These are phyloP conservation scores for Curvularia eragrostidis DNA, from an alignment of 2,329 filamentous ascomycete species.

Conservation along the genomic window DNA sequence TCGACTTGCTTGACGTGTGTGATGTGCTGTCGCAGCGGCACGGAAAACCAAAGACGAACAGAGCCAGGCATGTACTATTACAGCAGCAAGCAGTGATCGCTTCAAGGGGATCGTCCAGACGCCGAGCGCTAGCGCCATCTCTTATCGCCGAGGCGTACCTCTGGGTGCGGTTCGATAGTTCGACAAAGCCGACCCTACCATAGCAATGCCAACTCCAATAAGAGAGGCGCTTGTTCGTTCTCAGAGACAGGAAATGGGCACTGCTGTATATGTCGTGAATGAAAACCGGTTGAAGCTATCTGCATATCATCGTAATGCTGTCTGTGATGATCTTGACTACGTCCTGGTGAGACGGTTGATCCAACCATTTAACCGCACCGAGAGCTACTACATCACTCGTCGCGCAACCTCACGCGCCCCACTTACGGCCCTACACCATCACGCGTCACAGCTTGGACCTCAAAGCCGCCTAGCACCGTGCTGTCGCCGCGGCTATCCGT, in stretches of 20 bases:
- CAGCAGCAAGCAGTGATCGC: not conserved
- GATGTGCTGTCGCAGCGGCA: not conserved
- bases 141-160: conserved; percentile 35
- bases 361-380: too few relatives aligned
- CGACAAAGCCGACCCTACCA: too few relatives aligned
- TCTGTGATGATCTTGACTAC: too few relatives aligned
- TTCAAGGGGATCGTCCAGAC: not conserved
- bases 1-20: not conserved
- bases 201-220: too few relatives aligned
- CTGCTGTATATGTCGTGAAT: too few relatives aligned
- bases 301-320: too few relatives aligned
- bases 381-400: conserved; percentile 21
- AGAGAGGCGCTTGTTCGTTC: too few relatives aligned
- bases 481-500: conserved; percentile 12
- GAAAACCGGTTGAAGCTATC: too few relatives aligned
- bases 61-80: not conserved
- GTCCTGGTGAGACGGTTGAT: too few relatives aligned
- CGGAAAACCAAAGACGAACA: not conserved
- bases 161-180: too few relatives aligned
- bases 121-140: conserved; percentile 15
- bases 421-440: conserved; percentile 29
- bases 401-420: conserved; percentile 42
- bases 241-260: too few relatives aligned
- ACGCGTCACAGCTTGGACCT: conserved; percentile 30
- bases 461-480: conserved; percentile 30